Percentiles rank a stretch among this genome's conserved stretches.
Conservation (phyloP, 208 protist species). For the Trypanosoma mega region DNA sequence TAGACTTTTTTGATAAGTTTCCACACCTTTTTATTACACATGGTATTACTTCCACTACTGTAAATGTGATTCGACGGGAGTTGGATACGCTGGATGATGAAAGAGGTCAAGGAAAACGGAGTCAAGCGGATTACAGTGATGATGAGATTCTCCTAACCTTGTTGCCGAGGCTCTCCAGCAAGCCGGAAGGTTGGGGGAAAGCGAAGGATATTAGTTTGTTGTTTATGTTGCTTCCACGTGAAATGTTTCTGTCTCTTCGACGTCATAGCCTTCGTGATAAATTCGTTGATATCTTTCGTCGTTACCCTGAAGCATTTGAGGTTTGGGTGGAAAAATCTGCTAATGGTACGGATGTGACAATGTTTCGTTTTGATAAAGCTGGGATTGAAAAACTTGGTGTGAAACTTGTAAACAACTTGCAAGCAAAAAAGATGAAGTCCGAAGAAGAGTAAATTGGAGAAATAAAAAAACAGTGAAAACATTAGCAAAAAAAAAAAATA, state of each 20-base stretch:
- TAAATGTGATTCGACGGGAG: slow-evolving; percentile 36
- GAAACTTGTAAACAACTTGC: slow-evolving; percentile 12
- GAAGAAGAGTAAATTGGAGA: not conserved
- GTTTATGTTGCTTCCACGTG: slow-evolving; percentile 14
- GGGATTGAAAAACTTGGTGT: slow-evolving; percentile 18
- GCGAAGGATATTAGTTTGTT: slow-evolving; percentile 9
- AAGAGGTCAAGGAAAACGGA: slow-evolving; percentile 19
- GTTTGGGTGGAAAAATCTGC: not conserved
- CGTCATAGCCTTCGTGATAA: not conserved
- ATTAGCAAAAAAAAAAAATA: no score
- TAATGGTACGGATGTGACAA: not conserved
- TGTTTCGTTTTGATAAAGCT: slow-evolving; percentile 10
- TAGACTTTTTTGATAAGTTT: slow-evolving; percentile 35
- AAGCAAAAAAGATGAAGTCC: not conserved
- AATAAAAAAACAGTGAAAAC: no score
- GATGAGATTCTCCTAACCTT: slow-evolving; percentile 26
- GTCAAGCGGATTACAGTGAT: slow-evolving; percentile 8
- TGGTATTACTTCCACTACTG: slow-evolving; percentile 21
- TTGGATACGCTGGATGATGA: slow-evolving; percentile 24
- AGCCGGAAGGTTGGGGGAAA: slow-evolving; percentile 21
- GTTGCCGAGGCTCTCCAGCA: slow-evolving; percentile 11
- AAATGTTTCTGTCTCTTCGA: slow-evolving; percentile 24
- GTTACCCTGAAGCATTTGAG: slow-evolving; percentile 30
- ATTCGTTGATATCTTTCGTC: slow-evolving; percentile 6
- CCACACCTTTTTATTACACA: slow-evolving; percentile 36